phyloP scores from a whole-genome alignment of 768 basidiomycete genomes.

The Mycena sanguinolenta region DNA sequence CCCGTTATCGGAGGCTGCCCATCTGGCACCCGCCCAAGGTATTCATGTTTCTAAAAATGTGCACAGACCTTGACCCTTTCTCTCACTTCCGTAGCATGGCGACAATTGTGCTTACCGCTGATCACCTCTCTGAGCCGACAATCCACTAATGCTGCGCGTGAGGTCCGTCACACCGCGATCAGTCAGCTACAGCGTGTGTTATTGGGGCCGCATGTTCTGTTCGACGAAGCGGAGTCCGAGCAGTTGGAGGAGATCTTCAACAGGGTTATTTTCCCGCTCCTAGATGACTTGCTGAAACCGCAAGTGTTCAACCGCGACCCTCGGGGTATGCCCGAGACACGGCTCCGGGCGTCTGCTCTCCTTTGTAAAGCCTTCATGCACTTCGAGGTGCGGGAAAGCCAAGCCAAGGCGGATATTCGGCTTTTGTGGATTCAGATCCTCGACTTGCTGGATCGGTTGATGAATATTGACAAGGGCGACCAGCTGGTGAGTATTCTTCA shows the following conservation, averaged over 20 bases:
- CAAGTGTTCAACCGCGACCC: conserved; percentile 85
- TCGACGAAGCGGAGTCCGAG: conserved; percentile 67
- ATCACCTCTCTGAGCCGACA: conserved; percentile 82
- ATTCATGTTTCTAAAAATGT: conserved; percentile 10
- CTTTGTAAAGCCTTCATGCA: conserved; percentile 97
- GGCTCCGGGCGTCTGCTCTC: conserved; percentile 88
- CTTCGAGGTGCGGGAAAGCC: conserved; percentile 81
- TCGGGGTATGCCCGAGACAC: conserved; percentile 90
- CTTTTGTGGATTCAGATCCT: conserved; percentile 91
- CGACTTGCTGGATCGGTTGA: conserved; percentile 89
- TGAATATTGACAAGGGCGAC: conserved; percentile 87
- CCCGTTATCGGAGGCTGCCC: conserved; percentile 65
- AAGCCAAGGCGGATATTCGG: conserved; percentile 71
- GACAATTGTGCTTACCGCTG: conserved; percentile 79
- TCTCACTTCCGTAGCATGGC: conserved; percentile 69
- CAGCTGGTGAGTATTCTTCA: conserved; percentile 75
- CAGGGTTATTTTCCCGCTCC: conserved; percentile 88
- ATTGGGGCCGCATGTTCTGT: conserved; percentile 78
- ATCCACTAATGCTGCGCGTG: conserved; percentile 85
- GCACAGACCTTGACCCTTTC: not conserved
- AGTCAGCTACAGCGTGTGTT: conserved; percentile 87
- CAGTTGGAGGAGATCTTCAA: conserved; percentile 91
- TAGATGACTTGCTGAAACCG: conserved; percentile 92
- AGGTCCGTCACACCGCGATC: conserved; percentile 86
- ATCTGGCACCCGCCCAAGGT: conserved; percentile 60